phyloP scores from a whole-genome alignment of 2,329 filamentous ascomycete genomes.

The Harringtonia lauricola region DNA sequence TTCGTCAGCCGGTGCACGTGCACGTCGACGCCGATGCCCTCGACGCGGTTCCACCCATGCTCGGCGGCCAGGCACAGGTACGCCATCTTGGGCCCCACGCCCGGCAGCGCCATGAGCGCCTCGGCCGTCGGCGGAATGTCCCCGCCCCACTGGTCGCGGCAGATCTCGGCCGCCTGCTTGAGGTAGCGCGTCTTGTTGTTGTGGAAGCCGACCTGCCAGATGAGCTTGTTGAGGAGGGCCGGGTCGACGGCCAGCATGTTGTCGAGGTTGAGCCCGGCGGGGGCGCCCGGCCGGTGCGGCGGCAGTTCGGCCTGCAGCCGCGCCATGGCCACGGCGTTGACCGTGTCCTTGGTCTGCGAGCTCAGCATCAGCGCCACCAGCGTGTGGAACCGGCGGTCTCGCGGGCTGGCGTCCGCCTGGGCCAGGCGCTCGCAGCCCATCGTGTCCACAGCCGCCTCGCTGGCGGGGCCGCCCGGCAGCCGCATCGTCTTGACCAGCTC shows the following conservation, averaged over 20 bases:
- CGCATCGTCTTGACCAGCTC: constrained; percentile 68
- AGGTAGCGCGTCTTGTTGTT: constrained; percentile 82
- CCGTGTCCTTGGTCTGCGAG: constrained; percentile 87
- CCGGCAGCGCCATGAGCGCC: constrained; percentile 66
- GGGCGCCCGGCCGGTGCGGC: constrained; percentile 31
- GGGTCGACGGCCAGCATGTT: constrained; percentile 67
- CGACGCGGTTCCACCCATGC: constrained; percentile 44
- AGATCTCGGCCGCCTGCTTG: constrained; percentile 61
- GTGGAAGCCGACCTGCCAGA: constrained; percentile 81
- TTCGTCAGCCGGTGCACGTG: constrained; percentile 94
- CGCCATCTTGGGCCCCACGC: constrained; percentile 92
- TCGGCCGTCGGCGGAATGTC: constrained; percentile 75
- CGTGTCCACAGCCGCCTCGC: constrained; percentile 83
- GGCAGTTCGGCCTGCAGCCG: constrained; percentile 65
- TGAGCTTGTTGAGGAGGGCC: constrained; percentile 56
- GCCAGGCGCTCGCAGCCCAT: constrained; percentile 88
- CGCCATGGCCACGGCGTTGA: constrained; percentile 74
- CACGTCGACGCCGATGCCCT: constrained; percentile 86
- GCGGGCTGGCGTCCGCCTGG: constrained; percentile 32
- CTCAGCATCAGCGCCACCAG: constrained; percentile 83
- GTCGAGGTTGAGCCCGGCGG: constrained; percentile 55
- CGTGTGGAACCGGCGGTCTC: constrained; percentile 69
- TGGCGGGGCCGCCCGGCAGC: constrained; percentile 36
- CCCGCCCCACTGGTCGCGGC: constrained; percentile 56
- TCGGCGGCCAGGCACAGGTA: constrained; percentile 73